These are phyloP conservation scores for Lichtheimia corymbifera DNA, from an alignment of 371 early-diverging fungal genomes.

Conservation along the genomic window DNA sequence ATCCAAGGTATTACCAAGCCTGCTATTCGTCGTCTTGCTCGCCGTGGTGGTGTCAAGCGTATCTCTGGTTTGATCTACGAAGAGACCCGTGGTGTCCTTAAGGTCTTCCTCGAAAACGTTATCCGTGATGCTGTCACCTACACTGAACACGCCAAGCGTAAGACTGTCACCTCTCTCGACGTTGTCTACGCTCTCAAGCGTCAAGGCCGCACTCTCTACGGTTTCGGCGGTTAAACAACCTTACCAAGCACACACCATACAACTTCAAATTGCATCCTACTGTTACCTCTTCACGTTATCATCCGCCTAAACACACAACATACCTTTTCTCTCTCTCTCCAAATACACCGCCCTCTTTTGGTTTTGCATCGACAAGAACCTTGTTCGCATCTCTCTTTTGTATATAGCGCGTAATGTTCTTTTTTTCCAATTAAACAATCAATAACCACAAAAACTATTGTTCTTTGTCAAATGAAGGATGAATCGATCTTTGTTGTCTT, in stretches of 20 bases:
- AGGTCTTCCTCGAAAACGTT: conserved; percentile 98
- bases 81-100: conserved; percentile 97
- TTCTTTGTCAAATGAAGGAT: not conserved
- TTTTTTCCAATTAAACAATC: not conserved
- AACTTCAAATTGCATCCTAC: not conserved
- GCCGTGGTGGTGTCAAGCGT: conserved; percentile 99
- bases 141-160: conserved; percentile 99
- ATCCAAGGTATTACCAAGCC: conserved; percentile 99
- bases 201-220: conserved; percentile 92
- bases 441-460: not conserved
- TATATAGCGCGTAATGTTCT: not conserved
- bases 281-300: too few relatives aligned
- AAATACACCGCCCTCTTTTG: not conserved
- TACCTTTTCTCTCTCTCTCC: not conserved
- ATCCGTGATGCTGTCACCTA: conserved; percentile 99
- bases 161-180: conserved; percentile 93
- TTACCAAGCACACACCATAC: not conserved
- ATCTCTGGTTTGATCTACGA: conserved; percentile 97
- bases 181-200: conserved; percentile 97
- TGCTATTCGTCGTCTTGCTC: conserved; percentile 99
- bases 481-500: not conserved
- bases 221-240: conserved; percentile 32
- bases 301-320: too few relatives aligned
- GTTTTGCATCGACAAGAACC: conserved; percentile 1
- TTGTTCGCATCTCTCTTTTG: not conserved